Conservation (phyloP, 176 grass and related monocot genomes). For the Chloris gayana region DNA sequence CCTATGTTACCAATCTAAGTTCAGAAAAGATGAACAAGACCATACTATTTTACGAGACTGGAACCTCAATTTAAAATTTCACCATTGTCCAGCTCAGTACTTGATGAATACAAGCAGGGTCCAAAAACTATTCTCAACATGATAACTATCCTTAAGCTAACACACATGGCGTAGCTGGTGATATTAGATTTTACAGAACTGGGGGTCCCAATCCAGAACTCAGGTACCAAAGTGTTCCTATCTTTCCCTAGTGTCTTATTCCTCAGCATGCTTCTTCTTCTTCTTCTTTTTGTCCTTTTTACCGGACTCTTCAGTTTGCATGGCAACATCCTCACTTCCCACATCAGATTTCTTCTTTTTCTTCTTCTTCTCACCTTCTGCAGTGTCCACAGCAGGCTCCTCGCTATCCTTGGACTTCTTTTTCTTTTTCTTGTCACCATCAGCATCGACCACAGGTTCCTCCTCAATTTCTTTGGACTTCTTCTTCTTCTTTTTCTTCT, state of each 20-base stretch:
- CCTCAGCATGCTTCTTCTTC: constrained; percentile 42
- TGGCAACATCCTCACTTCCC: constrained; percentile 16
- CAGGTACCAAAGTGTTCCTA: neutral
- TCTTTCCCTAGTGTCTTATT: constrained; percentile 1
- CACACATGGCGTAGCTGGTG: neutral
- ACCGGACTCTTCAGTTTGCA: constrained; percentile 31
- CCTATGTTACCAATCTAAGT: neutral
- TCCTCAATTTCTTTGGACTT: neutral
- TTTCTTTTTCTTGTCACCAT: constrained; percentile 56
- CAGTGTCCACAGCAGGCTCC: constrained; percentile 22
- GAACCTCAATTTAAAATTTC: constrained; percentile 6
- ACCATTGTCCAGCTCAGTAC: neutral
- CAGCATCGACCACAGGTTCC: constrained; percentile 31
- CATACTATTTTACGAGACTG: neutral
- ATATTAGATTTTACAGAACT: constrained; percentile 30
- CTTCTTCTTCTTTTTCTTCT: constrained; percentile 51
- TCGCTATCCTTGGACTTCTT: constrained; percentile 48
- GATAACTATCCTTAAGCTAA: neutral
- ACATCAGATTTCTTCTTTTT: constrained; percentile 41
- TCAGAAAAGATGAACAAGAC: neutral
- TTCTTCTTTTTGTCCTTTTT: constrained; percentile 57
- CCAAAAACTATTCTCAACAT: constrained; percentile 30
- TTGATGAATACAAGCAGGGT: neutral
- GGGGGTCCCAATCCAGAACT: neutral
- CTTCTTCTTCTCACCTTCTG: constrained; percentile 47